phyloP scores from a whole-genome alignment of 345 rosid species.

The Populus simonii region DNA sequence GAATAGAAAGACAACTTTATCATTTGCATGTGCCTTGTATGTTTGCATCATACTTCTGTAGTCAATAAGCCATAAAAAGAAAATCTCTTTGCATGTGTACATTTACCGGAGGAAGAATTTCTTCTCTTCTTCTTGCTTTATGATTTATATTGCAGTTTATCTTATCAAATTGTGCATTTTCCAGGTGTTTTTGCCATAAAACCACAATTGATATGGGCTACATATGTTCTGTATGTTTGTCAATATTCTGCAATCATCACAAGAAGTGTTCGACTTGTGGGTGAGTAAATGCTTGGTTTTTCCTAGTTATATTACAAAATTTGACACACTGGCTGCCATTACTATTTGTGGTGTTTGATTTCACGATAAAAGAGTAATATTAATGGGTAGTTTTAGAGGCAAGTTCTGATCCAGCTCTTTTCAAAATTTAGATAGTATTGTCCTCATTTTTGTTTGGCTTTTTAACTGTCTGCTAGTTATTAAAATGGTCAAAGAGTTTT shows the following conservation, averaged over 20 bases:
- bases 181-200: constrained; percentile 97
- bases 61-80: background rate
- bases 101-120: background rate
- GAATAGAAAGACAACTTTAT: background rate
- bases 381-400: background rate
- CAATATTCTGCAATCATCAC: constrained; percentile 92
- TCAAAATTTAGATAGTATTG: too few species aligned
- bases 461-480: background rate
- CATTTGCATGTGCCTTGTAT: background rate
- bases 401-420: too few species aligned
- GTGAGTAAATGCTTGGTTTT: constrained; percentile 38
- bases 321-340: background rate
- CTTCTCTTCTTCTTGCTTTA: background rate
- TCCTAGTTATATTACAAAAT: constrained; percentile 2
- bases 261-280: constrained; percentile 92
- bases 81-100: background rate
- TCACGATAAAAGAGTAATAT: background rate
- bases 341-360: background rate
- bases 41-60: background rate
- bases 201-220: constrained; percentile 93
- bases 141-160: background rate
- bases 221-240: constrained; percentile 88
- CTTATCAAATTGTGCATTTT: constrained; percentile 22
- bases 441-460: too few species aligned
- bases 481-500: background rate